Conservation (phyloP, 164 flowering plant genomes). For the Macadamia tetraphylla region DNA sequence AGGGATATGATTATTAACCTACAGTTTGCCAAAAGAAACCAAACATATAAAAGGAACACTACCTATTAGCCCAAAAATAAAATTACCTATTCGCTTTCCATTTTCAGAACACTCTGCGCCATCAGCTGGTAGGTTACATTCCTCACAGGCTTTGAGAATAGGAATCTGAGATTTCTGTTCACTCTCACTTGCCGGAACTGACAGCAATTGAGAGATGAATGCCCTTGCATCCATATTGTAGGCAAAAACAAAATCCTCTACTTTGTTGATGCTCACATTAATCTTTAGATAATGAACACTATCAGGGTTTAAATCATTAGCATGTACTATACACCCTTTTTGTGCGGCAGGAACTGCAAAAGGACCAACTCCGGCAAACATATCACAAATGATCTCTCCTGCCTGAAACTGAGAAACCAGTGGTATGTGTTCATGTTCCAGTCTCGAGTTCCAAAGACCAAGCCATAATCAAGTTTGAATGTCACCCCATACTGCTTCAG, state of each 20-base stretch:
- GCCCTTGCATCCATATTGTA: slow-evolving; percentile 88
- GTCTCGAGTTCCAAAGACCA: slow-evolving; percentile 97
- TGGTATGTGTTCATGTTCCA: slow-evolving; percentile 91
- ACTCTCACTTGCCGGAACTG: slow-evolving; percentile 33
- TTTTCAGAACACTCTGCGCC: slow-evolving; percentile 21
- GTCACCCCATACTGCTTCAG: slow-evolving; percentile 93
- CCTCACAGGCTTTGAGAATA: slow-evolving; percentile 19
- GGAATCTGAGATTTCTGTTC: slow-evolving; percentile 23
- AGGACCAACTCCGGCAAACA: slow-evolving; percentile 98
- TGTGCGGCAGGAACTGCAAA: slow-evolving; percentile 97
- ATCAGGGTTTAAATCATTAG: slow-evolving; percentile 93
- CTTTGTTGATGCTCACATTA: slow-evolving; percentile 87
- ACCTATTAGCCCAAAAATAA: neutral
- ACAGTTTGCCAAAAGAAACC: neutral
- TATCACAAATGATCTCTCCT: slow-evolving; percentile 87
- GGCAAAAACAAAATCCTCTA: slow-evolving; percentile 46
- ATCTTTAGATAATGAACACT: slow-evolving; percentile 69
- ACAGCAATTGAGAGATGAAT: slow-evolving; percentile 56
- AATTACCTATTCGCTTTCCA: slow-evolving; percentile 27
- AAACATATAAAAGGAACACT: neutral
- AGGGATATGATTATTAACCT: slow-evolving; percentile 5
- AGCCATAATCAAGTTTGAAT: slow-evolving; percentile 90
- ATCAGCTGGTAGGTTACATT: slow-evolving; percentile 8
- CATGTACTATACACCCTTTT: slow-evolving; percentile 86
- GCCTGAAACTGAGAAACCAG: slow-evolving; percentile 67